Conservation (phyloP, 352 stramenopile genomes). For the Phytophthora boehmeriae region DNA sequence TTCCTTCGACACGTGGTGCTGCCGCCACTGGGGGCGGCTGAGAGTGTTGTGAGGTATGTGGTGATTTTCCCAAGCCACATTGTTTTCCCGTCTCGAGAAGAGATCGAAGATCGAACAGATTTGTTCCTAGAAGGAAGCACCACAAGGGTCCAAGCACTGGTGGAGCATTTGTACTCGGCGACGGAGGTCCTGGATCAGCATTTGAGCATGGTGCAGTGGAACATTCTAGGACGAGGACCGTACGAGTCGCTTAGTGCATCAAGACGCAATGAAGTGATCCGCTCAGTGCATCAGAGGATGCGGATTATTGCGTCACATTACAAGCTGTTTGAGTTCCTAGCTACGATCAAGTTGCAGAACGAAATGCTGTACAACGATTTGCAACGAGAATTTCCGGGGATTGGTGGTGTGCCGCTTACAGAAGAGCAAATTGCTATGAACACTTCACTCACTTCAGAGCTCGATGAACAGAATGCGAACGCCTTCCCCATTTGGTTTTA, state of each 20-base stretch:
- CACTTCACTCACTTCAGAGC: constrained; percentile 38
- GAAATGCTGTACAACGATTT: constrained; percentile 83
- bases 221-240: constrained; percentile 76
- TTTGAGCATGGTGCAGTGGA: constrained; percentile 89
- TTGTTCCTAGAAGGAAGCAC: constrained; percentile 79
- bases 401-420: constrained; percentile 52
- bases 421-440: constrained; percentile 49
- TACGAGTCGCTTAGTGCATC: constrained; percentile 77
- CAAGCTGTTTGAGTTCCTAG: constrained; percentile 86
- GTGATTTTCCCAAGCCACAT: constrained; percentile 80
- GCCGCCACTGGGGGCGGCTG: constrained; percentile 63
- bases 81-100: constrained; percentile 80
- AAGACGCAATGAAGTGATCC: constrained; percentile 66
- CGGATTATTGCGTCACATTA: constrained; percentile 74
- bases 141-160: constrained; percentile 66
- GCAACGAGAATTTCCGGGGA: constrained; percentile 55
- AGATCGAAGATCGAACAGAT: constrained; percentile 78
- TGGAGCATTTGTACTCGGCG: constrained; percentile 86
- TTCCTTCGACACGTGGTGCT: constrained; percentile 73
- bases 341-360: constrained; percentile 84
- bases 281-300: constrained; percentile 75
- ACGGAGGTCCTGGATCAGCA: constrained; percentile 85
- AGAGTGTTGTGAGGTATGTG: constrained; percentile 73
- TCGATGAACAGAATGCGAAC: constrained; percentile 58
- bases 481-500: constrained; percentile 87